phyloP scores from a whole-genome alignment of 345 rosid genomes.

The Psidium friedrichsthalianum region DNA sequence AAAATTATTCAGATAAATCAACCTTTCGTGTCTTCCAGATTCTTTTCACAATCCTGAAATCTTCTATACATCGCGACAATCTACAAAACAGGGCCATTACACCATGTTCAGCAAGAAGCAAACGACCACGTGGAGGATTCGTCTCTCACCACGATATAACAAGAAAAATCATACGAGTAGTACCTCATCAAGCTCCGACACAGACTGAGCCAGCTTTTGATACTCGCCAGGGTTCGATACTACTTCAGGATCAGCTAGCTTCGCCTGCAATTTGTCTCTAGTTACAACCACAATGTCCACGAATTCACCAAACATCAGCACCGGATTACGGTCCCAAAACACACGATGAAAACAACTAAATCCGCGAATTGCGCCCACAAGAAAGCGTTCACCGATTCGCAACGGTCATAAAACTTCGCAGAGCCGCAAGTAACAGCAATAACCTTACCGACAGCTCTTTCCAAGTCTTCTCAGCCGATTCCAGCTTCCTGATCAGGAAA shows the following conservation, averaged over 20 bases:
- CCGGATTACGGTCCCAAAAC: neutral
- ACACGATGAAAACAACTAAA: neutral
- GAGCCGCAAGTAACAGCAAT: neutral
- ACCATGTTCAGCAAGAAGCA: neutral
- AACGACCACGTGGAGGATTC: neutral
- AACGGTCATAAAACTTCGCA: neutral
- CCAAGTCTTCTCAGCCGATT: constrained; percentile 96
- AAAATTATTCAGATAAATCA: neutral
- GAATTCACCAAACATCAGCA: neutral
- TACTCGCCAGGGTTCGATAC: constrained; percentile 69
- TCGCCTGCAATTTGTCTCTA: constrained; percentile 32
- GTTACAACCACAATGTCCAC: neutral
- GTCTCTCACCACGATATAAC: neutral
- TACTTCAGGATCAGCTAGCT: constrained; percentile 87
- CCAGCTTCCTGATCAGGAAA: constrained; percentile 62
- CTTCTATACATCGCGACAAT: constrained; percentile 62
- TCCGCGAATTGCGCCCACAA: neutral
- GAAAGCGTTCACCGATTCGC: neutral
- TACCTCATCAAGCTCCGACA: constrained; percentile 90
- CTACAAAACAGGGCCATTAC: constrained; percentile 13
- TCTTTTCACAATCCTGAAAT: constrained; percentile 79
- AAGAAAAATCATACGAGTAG: neutral
- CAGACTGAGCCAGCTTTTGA: constrained; percentile 79
- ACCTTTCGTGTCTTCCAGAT: constrained; percentile 78
- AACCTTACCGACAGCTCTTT: constrained; percentile 71